A percentile compares a stretch with the other conserved stretches of the same genome.
Evolutionary conservation across 2,329 filamentous ascomycete species (phyloP).

Genomic region (Leptodontidium sp.): DNA sequence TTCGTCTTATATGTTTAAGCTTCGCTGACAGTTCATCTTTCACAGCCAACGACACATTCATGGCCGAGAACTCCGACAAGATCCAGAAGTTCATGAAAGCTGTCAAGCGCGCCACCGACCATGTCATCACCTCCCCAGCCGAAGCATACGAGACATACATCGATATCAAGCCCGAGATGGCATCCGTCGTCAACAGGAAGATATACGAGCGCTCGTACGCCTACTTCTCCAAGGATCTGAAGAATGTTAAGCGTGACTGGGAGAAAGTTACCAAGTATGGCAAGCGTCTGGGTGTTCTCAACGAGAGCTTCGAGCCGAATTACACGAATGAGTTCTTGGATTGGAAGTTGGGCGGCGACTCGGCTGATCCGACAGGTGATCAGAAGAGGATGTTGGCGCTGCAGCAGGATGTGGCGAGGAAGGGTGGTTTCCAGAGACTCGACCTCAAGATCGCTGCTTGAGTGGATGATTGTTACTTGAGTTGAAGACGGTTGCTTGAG

Average conservation of each 20-base stretch:
- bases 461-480: neutral
- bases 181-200: conserved; percentile 73
- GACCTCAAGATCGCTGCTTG: conserved; percentile 36
- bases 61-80: conserved; percentile 70
- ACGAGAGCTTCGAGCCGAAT: conserved; percentile 71
- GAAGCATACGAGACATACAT: conserved; percentile 73
- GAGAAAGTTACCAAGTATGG: conserved; percentile 80
- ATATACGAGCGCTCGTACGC: conserved; percentile 82
- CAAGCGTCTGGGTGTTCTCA: conserved; percentile 74
- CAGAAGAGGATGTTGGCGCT: conserved; percentile 77
- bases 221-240: conserved; percentile 77
- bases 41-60: conserved; percentile 69
- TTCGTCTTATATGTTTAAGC: neutral
- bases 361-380: conserved; percentile 72
- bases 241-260: conserved; percentile 81
- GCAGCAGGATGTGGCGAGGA: conserved; percentile 70
- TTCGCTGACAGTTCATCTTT: neutral
- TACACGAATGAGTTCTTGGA: conserved; percentile 77
- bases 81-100: conserved; percentile 74
- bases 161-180: conserved; percentile 77
- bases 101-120: conserved; percentile 78
- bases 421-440: conserved; percentile 70
- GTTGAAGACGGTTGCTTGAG: too few relatives aligned
- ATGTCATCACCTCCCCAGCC: conserved; percentile 69
- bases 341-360: conserved; percentile 72